A percentile compares a stretch with the other conserved stretches of the same genome.
Evolutionary conservation across 176 grass and related monocot species (phyloP).

Genomic region (Avena sativa): DNA sequence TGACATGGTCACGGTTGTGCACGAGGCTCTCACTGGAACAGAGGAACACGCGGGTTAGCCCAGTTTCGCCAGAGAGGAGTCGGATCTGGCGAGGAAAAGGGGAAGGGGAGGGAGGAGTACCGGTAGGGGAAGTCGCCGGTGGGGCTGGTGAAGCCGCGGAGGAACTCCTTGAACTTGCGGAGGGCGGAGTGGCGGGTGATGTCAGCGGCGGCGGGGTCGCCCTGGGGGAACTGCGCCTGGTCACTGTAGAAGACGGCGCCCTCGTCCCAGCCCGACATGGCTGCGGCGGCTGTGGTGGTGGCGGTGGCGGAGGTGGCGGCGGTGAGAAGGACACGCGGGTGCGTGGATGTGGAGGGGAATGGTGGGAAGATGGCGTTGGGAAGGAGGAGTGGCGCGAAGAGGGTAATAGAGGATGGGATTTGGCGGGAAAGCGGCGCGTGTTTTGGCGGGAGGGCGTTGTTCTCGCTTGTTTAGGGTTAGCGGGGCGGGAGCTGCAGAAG

Average conservation of each 20-base stretch:
- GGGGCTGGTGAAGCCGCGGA: constrained; percentile 78
- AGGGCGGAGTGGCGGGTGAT: constrained; percentile 82
- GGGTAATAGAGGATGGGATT: constrained; percentile 45
- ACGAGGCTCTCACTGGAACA: constrained; percentile 81
- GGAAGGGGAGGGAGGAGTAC: constrained; percentile 13
- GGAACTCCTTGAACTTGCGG: constrained; percentile 99
- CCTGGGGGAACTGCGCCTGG: constrained; percentile 91
- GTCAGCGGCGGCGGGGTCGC: constrained; percentile 70
- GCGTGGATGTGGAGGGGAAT: not conserved
- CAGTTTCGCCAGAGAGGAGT: not conserved
- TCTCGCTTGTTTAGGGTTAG: not conserved
- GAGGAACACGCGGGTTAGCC: not conserved
- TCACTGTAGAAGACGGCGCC: constrained; percentile 99
- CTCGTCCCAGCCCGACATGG: constrained; percentile 99
- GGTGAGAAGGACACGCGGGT: not conserved
- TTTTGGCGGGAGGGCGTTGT: constrained; percentile 58
- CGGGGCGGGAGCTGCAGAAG: not conserved
- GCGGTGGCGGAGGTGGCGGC: not conserved
- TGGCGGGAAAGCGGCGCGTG: constrained; percentile 68
- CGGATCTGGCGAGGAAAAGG: not conserved
- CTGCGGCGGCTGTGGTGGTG: not conserved
- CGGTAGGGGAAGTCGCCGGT: constrained; percentile 95
- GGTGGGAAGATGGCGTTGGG: not conserved
- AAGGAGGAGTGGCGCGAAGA: constrained; percentile 11
- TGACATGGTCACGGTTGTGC: constrained; percentile 84